Evolutionary conservation across 805 yeast genomes (phyloP).

Genomic region (Yamadazyma sp.): DNA sequence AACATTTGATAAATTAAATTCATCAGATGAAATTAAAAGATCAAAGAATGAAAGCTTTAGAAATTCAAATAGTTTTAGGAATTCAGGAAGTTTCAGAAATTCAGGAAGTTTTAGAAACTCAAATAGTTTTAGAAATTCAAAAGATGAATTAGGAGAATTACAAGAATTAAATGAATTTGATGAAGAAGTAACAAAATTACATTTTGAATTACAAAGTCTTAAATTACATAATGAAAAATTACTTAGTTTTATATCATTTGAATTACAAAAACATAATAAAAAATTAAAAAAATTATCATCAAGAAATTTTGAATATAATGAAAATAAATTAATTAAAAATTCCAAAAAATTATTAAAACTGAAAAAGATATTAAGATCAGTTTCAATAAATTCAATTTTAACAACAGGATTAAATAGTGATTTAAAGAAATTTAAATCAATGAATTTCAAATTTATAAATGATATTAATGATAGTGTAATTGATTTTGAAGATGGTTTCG

Average conservation of each 20-base stretch:
- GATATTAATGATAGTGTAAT: slow-evolving; percentile 9
- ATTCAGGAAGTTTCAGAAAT: neutral
- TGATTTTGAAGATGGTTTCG: neutral
- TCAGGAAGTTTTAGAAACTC: slow-evolving; percentile 4
- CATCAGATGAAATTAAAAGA: neutral
- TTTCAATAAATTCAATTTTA: slow-evolving; percentile 26
- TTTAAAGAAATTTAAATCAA: slow-evolving; percentile 36
- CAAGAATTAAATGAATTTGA: slow-evolving; percentile 4
- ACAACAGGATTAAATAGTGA: slow-evolving; percentile 16
- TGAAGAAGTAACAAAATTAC: slow-evolving; percentile 45
- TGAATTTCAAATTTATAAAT: slow-evolving; percentile 17
- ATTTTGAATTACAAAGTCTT: slow-evolving; percentile 52
- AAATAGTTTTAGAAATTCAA: slow-evolving; percentile 13
- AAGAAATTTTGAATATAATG: slow-evolving; percentile 44
- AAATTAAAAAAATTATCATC: slow-evolving; percentile 38
- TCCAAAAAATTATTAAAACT: slow-evolving; percentile 46
- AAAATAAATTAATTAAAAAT: slow-evolving; percentile 48
- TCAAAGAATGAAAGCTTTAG: no score
- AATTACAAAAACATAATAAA: slow-evolving; percentile 47
- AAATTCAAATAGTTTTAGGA: neutral
- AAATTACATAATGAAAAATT: slow-evolving; percentile 55
- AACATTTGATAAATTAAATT: slow-evolving; percentile 8
- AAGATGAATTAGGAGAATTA: slow-evolving; percentile 28
- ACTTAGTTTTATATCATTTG: slow-evolving; percentile 55
- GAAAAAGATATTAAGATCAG: slow-evolving; percentile 41